A percentile compares a stretch with the other conserved stretches of the same genome.
Conservation (phyloP, 352 stramenopile species). For the Phytophthora colocasiae region DNA sequence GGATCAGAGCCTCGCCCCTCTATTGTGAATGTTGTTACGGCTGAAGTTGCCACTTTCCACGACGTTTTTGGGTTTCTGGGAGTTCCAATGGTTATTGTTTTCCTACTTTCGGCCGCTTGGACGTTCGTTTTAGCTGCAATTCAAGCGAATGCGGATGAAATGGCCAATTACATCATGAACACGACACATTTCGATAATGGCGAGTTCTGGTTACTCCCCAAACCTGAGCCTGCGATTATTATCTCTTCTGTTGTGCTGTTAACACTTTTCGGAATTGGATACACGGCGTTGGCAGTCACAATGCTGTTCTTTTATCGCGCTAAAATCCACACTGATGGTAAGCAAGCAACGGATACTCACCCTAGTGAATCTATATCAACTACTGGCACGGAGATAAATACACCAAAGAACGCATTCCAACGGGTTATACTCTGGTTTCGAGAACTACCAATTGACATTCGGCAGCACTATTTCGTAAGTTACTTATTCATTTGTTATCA, state of each 20-base stretch:
- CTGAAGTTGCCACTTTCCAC: slow-evolving; percentile 33
- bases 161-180: slow-evolving; percentile 47
- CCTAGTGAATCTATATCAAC: no score
- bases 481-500: background rate
- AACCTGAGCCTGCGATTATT: slow-evolving; percentile 29
- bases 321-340: background rate
- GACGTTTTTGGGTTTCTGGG: slow-evolving; percentile 46
- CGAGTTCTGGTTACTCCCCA: slow-evolving; percentile 52
- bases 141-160: slow-evolving; percentile 38
- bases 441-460: slow-evolving; percentile 15
- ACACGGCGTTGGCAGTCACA: slow-evolving; percentile 34
- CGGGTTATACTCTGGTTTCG: slow-evolving; percentile 5
- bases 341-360: background rate
- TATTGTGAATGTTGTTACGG: slow-evolving; percentile 7
- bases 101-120: slow-evolving; percentile 42
- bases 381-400: background rate
- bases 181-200: slow-evolving; percentile 49
- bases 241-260: slow-evolving; percentile 32
- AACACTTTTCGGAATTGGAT: slow-evolving; percentile 38
- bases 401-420: background rate
- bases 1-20: slow-evolving; percentile 7
- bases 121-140: slow-evolving; percentile 43
- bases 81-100: slow-evolving; percentile 44
- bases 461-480: slow-evolving; percentile 26
- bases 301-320: slow-evolving; percentile 42